Conservation (phyloP, 352 stramenopile species). For the Globisporangium spiculum region DNA sequence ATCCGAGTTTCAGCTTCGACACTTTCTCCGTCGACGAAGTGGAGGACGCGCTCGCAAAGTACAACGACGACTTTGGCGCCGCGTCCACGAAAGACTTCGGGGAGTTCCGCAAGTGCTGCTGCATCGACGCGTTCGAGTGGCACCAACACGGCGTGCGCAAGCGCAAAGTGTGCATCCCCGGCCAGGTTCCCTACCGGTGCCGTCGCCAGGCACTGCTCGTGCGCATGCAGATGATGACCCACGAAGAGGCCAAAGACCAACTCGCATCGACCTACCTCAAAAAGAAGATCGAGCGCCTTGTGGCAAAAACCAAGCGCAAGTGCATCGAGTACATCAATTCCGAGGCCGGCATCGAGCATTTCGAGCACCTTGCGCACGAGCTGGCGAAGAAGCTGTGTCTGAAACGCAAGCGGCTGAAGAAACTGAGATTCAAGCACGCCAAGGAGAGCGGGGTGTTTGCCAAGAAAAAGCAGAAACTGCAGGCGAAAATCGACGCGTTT, state of each 20-base stretch:
- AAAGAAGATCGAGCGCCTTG: slow-evolving; percentile 46
- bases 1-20: slow-evolving; percentile 19
- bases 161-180: slow-evolving; percentile 46
- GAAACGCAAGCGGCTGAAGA: slow-evolving; percentile 39
- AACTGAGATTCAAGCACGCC: slow-evolving; percentile 31
- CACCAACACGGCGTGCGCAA: slow-evolving; percentile 20
- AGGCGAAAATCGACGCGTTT: slow-evolving; percentile 37
- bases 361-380: slow-evolving; percentile 39
- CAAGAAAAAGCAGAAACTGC: slow-evolving; percentile 30
- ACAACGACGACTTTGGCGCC: slow-evolving; percentile 51
- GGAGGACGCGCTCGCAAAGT: slow-evolving; percentile 52
- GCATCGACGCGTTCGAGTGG: slow-evolving; percentile 38
- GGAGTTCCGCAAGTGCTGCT: slow-evolving; percentile 46
- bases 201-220: slow-evolving; percentile 44
- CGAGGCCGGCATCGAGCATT: slow-evolving; percentile 37
- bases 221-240: slow-evolving; percentile 59
- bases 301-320: slow-evolving; percentile 48
- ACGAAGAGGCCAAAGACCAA: slow-evolving; percentile 63
- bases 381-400: slow-evolving; percentile 26
- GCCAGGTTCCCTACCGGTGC: slow-evolving; percentile 39
- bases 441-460: slow-evolving; percentile 26
- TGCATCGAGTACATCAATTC: slow-evolving; percentile 68
- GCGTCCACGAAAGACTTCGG: slow-evolving; percentile 27
- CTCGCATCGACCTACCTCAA: slow-evolving; percentile 53
- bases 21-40: slow-evolving; percentile 40